A percentile compares a stretch with the other conserved stretches of the same genome.
phyloP scores from a whole-genome alignment of 2,329 filamentous ascomycete species.

The Paecilomyces dactylethromorphus region DNA sequence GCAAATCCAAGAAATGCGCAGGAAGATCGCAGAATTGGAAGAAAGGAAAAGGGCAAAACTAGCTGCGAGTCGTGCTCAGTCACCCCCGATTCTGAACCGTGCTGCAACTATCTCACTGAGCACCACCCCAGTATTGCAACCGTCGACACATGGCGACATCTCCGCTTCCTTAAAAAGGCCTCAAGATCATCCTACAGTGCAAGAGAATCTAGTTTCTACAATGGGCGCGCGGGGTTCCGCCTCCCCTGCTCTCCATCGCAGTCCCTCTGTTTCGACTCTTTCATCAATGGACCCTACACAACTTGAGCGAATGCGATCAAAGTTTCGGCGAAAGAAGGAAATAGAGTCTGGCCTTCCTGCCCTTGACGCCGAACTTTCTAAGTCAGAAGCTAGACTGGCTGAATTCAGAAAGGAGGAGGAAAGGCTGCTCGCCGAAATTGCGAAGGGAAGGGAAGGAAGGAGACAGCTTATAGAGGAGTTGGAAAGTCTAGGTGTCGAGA shows the following conservation, averaged over 20 bases:
- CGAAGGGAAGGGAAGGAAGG: constrained; percentile 36
- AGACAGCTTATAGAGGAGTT: constrained; percentile 42
- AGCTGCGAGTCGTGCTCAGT: constrained; percentile 29
- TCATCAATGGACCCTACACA: constrained; percentile 14
- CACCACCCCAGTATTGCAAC: constrained; percentile 6
- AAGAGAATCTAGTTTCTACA: background rate
- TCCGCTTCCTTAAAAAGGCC: background rate
- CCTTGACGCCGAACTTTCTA: constrained; percentile 39
- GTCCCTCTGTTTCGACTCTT: constrained; percentile 11
- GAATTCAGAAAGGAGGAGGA: constrained; percentile 29
- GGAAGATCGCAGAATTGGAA: constrained; percentile 45
- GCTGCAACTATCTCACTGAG: constrained; percentile 12
- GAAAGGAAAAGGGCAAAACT: constrained; percentile 37
- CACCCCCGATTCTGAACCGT: constrained; percentile 20
- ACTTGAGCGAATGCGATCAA: constrained; percentile 28
- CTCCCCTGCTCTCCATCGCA: constrained; percentile 7
- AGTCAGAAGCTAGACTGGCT: constrained; percentile 26
- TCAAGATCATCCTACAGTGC: background rate
- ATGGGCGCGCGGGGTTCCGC: background rate
- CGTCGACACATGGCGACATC: background rate
- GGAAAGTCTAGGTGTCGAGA: constrained; percentile 42
- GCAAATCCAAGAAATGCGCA: constrained; percentile 42
- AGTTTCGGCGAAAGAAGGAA: constrained; percentile 38
- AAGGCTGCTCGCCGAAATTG: constrained; percentile 39
- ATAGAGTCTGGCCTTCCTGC: constrained; percentile 43